Percentiles rank a stretch among this genome's conserved stretches.
Conservation (phyloP, 2,329 filamentous ascomycete genomes). For the Graphilbum fragrans region DNA sequence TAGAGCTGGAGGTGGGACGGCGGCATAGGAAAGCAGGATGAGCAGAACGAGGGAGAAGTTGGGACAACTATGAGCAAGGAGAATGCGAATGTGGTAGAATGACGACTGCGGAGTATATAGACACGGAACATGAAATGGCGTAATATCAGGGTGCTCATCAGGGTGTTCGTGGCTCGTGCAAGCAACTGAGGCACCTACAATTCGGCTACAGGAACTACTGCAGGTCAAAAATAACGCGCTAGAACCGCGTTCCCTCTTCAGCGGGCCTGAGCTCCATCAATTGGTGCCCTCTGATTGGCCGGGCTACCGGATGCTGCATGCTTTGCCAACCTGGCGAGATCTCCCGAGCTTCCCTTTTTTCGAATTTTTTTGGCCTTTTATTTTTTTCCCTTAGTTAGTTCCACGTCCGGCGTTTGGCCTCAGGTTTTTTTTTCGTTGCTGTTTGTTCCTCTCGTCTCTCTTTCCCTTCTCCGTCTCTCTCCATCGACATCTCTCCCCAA, state of each 20-base stretch:
- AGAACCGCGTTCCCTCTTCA: neutral
- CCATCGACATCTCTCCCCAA: neutral
- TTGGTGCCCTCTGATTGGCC: slow-evolving; percentile 12
- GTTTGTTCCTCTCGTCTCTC: neutral
- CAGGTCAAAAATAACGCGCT: neutral
- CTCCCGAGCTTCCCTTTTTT: slow-evolving; percentile 20
- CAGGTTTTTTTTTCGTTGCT: neutral
- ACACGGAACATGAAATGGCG: no score
- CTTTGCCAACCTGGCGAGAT: slow-evolving; percentile 15
- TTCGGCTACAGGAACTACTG: no score
- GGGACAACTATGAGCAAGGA: neutral
- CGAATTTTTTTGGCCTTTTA: slow-evolving; percentile 4
- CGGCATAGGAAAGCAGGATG: neutral
- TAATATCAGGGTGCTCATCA: no score
- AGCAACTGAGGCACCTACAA: no score
- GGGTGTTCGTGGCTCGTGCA: no score
- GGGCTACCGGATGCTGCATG: slow-evolving; percentile 8
- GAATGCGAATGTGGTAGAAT: neutral
- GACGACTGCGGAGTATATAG: no score
- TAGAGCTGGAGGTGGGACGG: neutral
- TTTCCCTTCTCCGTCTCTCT: neutral
- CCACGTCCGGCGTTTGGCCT: neutral
- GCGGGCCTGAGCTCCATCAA: slow-evolving; percentile 5
- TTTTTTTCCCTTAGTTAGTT: neutral
- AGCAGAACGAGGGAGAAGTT: neutral